Evolutionary conservation across 2,329 filamentous ascomycete genomes (phyloP), one percentile per base, ranked within the genome.

Genomic region (Trichoderma brevicompactum): DNA sequence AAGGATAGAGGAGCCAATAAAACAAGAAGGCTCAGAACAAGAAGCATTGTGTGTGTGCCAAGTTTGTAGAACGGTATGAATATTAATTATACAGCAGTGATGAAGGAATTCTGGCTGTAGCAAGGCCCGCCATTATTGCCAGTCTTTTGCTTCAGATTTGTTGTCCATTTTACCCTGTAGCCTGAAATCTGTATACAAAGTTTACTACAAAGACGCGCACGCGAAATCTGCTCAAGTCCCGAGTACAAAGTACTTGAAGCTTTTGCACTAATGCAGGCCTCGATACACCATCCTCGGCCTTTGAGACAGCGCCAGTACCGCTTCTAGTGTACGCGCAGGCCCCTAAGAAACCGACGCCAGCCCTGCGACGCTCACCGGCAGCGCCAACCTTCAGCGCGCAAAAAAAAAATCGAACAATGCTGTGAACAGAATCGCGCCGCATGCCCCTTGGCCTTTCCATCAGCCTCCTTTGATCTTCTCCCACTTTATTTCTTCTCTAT

Each of bases 401-500:
- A 7, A 7, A 52, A 52, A 23, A 41, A 61, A 50, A 13, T 50
- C 36, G 44, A 60, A 12, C 34, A 17, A 60, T 41, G 56, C 52
- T n/a, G 46, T 44, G 44, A 50, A 50, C 1, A 41, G 40, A 41
- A 46, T 54, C 59, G 49, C 59, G 59, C 59, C 41, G 59, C 49
- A 36, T 48, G 48, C 60, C 60, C 64, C 50, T 64, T 50, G 56
- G 49, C 65, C 38, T 64, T 63, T 50, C 19, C 59, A 58, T 58
- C 65, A 66, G 52, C 65, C 65, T 53, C 65, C 44, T 64, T 50
- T 48, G 61, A 50, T 46, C 34, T 13, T 34, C 48, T 43, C 23
- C 54, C 55, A 43, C 48, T 44, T 38, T 15, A 0, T 38, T 38
- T 40, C 46, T 38, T 17, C 48, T 62, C 40, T 34, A 32, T 65